Base-by-base conservation (phyloP, 2,329 filamentous ascomycete species). In the Lasiodiplodia citricola region DNA sequence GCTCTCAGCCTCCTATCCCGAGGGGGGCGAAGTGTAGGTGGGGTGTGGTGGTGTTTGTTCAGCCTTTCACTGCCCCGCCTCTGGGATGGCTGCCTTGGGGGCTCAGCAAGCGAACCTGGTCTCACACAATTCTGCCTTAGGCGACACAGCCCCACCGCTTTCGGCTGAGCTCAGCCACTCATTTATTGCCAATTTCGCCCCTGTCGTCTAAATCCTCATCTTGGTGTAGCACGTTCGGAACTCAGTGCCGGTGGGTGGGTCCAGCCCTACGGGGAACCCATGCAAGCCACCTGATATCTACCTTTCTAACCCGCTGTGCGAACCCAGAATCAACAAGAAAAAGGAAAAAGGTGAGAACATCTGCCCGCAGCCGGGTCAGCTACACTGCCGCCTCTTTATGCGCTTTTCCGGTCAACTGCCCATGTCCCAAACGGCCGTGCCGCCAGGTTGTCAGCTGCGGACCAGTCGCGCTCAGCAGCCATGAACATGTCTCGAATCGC, bases 401-500 rank as follows among this genome's bases (percentile, higher is more conserved):
- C 23, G 13, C 16, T 35, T 16, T 11, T 63, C 23, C 58, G 58
- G 41, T 51, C 58, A 31, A 63, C 58, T 7, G 25, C 28, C 58
- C 58, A 63, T 25, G 58, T 51, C 16, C 41, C 58, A 63, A 63
- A 51, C 13, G 58, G 11, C 41, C 58, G 50, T n/a, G 13, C 16
- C 11, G 58, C 41, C 16, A 51, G 38, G 8, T n/a, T 35, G 41
- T 63, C 58, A n/a, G 41, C 58, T 18, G 38, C 57, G 23, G 66
- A 55, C 72, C 80, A 82, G 51, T 80, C 74, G 57, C 74, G 75
- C 41, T 78, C 75, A 7, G 74, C 74, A 56, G 80, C 80, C 73
- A 78, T 80, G 72, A 80, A 82, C 71, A 81, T 74, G 52, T 81
- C 79, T 44, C 79, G 75, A 14, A 62, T 44, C 5, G 50, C n/a